Evolutionary conservation across 139 green algal species (phyloP).

Genomic region (Marvania coccoides): DNA sequence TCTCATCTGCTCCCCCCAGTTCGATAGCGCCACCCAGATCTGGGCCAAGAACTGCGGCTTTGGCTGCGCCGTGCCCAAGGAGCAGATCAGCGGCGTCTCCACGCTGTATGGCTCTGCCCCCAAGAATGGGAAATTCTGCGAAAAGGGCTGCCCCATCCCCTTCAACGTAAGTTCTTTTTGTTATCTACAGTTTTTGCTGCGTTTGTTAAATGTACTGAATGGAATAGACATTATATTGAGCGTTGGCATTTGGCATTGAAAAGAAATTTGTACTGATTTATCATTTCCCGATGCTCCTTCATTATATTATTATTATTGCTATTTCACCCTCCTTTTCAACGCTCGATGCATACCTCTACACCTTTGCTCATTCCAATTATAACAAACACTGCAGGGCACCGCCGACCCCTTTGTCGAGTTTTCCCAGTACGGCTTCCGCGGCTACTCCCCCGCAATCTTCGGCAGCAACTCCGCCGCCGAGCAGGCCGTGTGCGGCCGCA

Average conservation of each 20-base stretch:
- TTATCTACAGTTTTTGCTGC: too few relatives aligned
- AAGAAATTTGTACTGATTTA: too few relatives aligned
- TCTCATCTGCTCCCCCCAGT: constrained; percentile 45
- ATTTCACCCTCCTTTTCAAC: too few relatives aligned
- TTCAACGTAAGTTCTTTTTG: too few relatives aligned
- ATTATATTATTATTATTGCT: too few relatives aligned
- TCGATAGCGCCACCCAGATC: constrained; percentile 7
- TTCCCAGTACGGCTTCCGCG: constrained; percentile 53
- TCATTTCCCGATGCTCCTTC: too few relatives aligned
- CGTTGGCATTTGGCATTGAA: too few relatives aligned
- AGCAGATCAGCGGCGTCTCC: constrained; percentile 5
- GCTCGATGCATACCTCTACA: too few relatives aligned
- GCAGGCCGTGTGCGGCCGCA: constrained; percentile 45
- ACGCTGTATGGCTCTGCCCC: constrained; percentile 22
- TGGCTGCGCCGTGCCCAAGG: constrained; percentile 42
- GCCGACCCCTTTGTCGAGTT: constrained; percentile 70
- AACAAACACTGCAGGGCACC: too few relatives aligned
- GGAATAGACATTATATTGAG: too few relatives aligned
- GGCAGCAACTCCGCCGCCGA: background rate
- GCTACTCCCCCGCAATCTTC: constrained; percentile 15
- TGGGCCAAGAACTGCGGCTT: constrained; percentile 40
- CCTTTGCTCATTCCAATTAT: too few relatives aligned
- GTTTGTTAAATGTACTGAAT: too few relatives aligned
- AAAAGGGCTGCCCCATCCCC: constrained; percentile 45
- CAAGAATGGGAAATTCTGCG: constrained; percentile 34